A percentile compares a stretch with the other conserved stretches of the same genome.
Evolutionary conservation across 768 basidiomycete species (phyloP).

Genomic region (Phanerochaete carnosa): DNA sequence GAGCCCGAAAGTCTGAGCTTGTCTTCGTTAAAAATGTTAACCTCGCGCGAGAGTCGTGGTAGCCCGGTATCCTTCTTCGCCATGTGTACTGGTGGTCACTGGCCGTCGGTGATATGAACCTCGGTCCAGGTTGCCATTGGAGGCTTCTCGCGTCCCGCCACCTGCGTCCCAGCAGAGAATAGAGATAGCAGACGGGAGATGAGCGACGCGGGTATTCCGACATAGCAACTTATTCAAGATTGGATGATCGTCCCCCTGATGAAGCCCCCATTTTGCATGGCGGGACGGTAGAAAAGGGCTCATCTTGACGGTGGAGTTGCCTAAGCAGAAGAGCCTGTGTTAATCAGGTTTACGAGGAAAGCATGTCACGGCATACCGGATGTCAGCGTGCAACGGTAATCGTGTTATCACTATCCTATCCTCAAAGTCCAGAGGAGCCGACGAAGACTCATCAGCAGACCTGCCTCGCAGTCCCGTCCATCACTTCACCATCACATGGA

Average conservation of each 20-base stretch:
- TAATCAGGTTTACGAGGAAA: not conserved
- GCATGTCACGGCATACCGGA: not conserved
- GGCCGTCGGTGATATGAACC: not conserved
- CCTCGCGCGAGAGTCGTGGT: not conserved
- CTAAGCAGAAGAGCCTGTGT: not conserved
- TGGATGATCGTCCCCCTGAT: not conserved
- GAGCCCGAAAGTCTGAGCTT: not conserved
- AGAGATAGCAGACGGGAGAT: not conserved
- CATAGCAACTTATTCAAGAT: not conserved
- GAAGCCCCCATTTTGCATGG: not conserved
- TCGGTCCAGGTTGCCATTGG: not conserved
- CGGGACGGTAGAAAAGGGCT: not conserved
- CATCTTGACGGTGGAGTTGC: not conserved
- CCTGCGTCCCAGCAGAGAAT: not conserved
- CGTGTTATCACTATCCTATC: not conserved
- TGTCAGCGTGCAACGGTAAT: not conserved
- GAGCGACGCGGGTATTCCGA: not conserved
- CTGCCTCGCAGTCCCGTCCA: not conserved
- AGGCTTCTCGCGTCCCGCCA: not conserved
- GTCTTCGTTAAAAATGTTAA: not conserved
- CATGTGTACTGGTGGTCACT: not conserved
- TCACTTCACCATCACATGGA: not conserved
- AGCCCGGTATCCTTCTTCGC: not conserved
- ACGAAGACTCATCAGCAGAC: constrained; percentile 2
- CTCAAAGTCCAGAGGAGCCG: not conserved